Evolutionary conservation across 352 stramenopile species (phyloP), one percentile per base, ranked within the genome.

Genomic region (Pythium vanterpoolii): DNA sequence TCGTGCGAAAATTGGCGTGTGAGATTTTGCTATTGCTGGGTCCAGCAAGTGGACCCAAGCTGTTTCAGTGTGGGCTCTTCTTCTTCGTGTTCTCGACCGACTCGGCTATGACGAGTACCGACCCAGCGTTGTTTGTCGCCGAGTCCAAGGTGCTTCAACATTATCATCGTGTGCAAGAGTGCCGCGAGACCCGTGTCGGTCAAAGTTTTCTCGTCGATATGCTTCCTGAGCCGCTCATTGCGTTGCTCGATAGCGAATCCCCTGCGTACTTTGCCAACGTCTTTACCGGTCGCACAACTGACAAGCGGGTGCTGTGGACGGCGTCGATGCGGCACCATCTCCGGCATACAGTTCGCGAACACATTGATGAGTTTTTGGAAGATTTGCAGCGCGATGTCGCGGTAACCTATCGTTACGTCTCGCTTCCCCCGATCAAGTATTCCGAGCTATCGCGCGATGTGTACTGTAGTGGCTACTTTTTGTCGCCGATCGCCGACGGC

Each of bases 251-350:
- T 38, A 73, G 69, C 7, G 85, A 92, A 9, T 62, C 70, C 7
- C 58, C 85, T 7, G 77, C 88, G 16, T 34, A 64, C 11, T 91
- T 94, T 72, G 79, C 85, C 0, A 72, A 86, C 8, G 73, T 91
- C 7, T 93, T 79, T 58, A 78, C 63, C 1, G 70, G 77, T 5
- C 77, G 76, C 10, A 76, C 69, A 40, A 66, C 62, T 18, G 83
- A 95, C 45, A 88, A 85, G 19, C 79, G 81, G 2, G 80, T 85
- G 6, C 21, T 92, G 23, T 95, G 85, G 85, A 85, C 81, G 0
- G 38, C 71, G 14, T 64, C 71, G 3, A 95, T 95, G 85, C 72
- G 81, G 11, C 48, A 73, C 5, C 81, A 95, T 58, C 66, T 95
- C 11, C 81, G 90, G 48, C 53, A 73, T 18, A 89, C 91, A 76